phyloP scores from a whole-genome alignment of 805 yeast genomes.

The Yueomyces sp. region DNA sequence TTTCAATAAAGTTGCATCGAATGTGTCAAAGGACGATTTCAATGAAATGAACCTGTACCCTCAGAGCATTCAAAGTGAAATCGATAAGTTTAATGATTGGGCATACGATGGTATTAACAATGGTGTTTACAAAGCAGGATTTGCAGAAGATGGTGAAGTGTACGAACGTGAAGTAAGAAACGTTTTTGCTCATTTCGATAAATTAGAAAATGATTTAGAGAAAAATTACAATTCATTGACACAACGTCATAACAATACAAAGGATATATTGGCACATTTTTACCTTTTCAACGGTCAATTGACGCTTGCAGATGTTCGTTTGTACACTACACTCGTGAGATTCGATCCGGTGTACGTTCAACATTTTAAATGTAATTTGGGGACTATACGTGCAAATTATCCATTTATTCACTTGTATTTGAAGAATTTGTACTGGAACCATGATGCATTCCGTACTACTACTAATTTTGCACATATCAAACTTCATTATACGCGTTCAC shows the following conservation, averaged over 20 bases:
- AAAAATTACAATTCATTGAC: slow-evolving; percentile 26
- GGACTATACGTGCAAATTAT: slow-evolving; percentile 64
- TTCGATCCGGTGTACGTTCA: slow-evolving; percentile 91
- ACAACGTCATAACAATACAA: slow-evolving; percentile 5
- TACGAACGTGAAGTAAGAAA: slow-evolving; percentile 56
- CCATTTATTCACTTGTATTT: slow-evolving; percentile 75
- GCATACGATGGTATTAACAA: slow-evolving; percentile 76
- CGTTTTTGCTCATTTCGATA: slow-evolving; percentile 55
- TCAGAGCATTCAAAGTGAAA: slow-evolving; percentile 32
- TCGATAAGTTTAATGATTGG: slow-evolving; percentile 73
- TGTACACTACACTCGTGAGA: slow-evolving; percentile 77
- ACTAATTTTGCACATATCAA: slow-evolving; percentile 87
- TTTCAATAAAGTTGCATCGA: slow-evolving; percentile 28
- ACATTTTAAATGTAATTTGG: slow-evolving; percentile 87
- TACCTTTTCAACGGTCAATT: slow-evolving; percentile 50
- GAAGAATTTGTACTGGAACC: slow-evolving; percentile 68
- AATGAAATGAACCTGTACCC: slow-evolving; percentile 27
- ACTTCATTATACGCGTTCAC: slow-evolving; percentile 81
- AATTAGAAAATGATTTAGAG: slow-evolving; percentile 48
- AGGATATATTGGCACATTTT: slow-evolving; percentile 14
- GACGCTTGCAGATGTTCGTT: slow-evolving; percentile 85
- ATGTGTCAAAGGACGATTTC: slow-evolving; percentile 34
- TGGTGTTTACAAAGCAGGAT: slow-evolving; percentile 90
- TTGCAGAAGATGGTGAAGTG: slow-evolving; percentile 71
- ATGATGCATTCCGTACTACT: slow-evolving; percentile 60